These are phyloP conservation scores for Ministeria vibrans DNA, from an alignment of 78 protist species.

Conservation along the genomic window DNA sequence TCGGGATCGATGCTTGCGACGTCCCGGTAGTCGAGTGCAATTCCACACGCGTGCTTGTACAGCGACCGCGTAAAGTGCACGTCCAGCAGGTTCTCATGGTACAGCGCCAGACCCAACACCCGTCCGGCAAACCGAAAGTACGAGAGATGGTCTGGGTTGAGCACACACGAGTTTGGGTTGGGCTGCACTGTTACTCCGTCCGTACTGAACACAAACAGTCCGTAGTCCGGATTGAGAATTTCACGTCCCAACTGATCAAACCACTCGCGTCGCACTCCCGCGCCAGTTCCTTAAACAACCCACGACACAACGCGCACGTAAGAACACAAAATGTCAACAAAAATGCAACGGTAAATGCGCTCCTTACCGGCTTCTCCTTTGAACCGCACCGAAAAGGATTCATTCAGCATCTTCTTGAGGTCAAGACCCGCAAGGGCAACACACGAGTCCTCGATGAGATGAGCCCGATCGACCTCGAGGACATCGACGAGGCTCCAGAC, in stretches of 20 bases:
- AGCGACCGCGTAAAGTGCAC: slow-evolving; percentile 83
- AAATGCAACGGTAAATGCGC: no score
- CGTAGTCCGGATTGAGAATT: slow-evolving; percentile 61
- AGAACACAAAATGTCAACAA: no score
- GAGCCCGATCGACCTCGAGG: neutral
- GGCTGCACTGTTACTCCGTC: slow-evolving; percentile 20
- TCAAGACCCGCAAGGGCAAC: neutral
- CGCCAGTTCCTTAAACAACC: no score
- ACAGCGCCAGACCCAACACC: slow-evolving; percentile 57
- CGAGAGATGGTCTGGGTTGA: slow-evolving; percentile 59
- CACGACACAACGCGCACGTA: no score
- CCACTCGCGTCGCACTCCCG: slow-evolving; percentile 51
- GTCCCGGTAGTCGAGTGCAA: slow-evolving; percentile 47
- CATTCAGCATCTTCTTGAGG: neutral
- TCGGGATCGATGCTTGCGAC: slow-evolving; percentile 40
- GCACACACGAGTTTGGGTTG: slow-evolving; percentile 42
- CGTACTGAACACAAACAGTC: slow-evolving; percentile 43
- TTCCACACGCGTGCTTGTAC: slow-evolving; percentile 87
- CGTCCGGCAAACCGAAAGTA: slow-evolving; percentile 62
- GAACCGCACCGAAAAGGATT: neutral
- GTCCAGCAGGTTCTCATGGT: slow-evolving; percentile 63
- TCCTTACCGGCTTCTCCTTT: neutral
- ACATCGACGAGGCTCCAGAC: neutral
- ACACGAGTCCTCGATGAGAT: neutral
- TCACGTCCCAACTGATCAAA: slow-evolving; percentile 31